phyloP scores from a whole-genome alignment of 2,329 filamentous ascomycete genomes.

The Tricladium varicosporioides region DNA sequence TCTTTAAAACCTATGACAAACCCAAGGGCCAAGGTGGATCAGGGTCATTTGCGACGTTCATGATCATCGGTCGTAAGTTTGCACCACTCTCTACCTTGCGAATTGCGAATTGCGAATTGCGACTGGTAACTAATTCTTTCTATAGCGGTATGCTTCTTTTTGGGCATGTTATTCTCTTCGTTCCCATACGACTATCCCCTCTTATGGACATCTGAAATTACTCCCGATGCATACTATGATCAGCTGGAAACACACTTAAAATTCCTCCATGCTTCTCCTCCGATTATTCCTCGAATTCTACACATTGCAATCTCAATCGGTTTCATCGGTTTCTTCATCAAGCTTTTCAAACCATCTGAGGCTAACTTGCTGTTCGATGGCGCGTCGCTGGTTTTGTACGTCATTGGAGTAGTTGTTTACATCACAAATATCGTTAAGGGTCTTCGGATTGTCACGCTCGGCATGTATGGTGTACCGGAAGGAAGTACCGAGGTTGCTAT shows the following conservation, averaged over 20 bases:
- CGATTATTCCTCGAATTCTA: slow-evolving; percentile 87
- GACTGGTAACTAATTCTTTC: slow-evolving; percentile 18
- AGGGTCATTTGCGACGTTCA: slow-evolving; percentile 87
- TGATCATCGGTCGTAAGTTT: slow-evolving; percentile 87
- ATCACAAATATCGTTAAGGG: slow-evolving; percentile 96
- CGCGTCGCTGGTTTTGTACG: slow-evolving; percentile 68
- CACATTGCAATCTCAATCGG: slow-evolving; percentile 90
- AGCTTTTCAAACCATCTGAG: slow-evolving; percentile 91
- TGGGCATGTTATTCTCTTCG: slow-evolving; percentile 93
- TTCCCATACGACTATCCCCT: slow-evolving; percentile 96
- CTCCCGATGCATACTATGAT: slow-evolving; percentile 69
- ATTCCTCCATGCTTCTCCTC: slow-evolving; percentile 87
- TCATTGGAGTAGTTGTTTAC: slow-evolving; percentile 89
- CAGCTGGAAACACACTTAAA: slow-evolving; percentile 86
- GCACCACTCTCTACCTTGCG: slow-evolving; percentile 9
- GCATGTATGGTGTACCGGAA: slow-evolving; percentile 46
- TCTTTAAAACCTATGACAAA: slow-evolving; percentile 36
- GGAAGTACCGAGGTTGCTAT: slow-evolving; percentile 61
- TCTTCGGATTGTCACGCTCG: slow-evolving; percentile 75
- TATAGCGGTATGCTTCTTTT: slow-evolving; percentile 89
- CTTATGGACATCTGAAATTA: slow-evolving; percentile 70
- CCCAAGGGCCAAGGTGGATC: slow-evolving; percentile 41
- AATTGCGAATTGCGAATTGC: slow-evolving; percentile 2
- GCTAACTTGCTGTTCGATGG: slow-evolving; percentile 94
- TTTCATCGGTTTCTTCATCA: slow-evolving; percentile 84